Base-by-base conservation (phyloP, 352 stramenopile species). In the Pythium sp. region DNA sequence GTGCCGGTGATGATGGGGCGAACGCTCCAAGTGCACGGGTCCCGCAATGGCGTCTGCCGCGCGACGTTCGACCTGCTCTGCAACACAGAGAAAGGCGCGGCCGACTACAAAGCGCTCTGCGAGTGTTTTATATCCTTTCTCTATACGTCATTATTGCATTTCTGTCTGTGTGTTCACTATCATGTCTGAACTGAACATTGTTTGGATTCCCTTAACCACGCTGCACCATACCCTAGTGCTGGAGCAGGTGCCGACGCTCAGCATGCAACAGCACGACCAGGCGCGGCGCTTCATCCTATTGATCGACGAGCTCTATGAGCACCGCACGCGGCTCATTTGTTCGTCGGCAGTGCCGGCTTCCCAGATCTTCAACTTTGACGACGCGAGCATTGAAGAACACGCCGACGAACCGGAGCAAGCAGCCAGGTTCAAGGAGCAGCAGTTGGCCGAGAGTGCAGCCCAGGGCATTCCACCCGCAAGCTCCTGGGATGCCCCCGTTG, bases 221-320 rank as follows among this genome's bases (percentile, higher is more conserved):
- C 26, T 59, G 61, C 32, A 66, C 49, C 79, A 94, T 68, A 92
- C 93, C 0, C 72, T 99, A 9, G 86, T 98, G 64, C 69, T 99
- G 5, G 77, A 95, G 34, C 68, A 90, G 63, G 90, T 99, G 69
- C 95, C 96, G 4, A 61, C 74, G 14, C 70, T 98, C 14, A 86
- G 84, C 14, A 87, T 98, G 77, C 74, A 85, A 15, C 74, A 93
- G 47, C 94, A 98, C 65, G 92, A 99, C 73, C 80, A 91, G 71
- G 89, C 94, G n/a, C 80, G 97, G 34, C 87, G 97, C 51, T 99
- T 99, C 77, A 99, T 99, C 73, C 90, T 98, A 55, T 80, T 99
- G 1, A 84, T 99, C 55, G 97, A 99, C 73, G 95, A 99, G 77
- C 73, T 99, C 57, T 99, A 99, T 67, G 96, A 99, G 74, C 87